phyloP scores from a whole-genome alignment of 306 rosid genomes.

The Begonia masoniana region DNA sequence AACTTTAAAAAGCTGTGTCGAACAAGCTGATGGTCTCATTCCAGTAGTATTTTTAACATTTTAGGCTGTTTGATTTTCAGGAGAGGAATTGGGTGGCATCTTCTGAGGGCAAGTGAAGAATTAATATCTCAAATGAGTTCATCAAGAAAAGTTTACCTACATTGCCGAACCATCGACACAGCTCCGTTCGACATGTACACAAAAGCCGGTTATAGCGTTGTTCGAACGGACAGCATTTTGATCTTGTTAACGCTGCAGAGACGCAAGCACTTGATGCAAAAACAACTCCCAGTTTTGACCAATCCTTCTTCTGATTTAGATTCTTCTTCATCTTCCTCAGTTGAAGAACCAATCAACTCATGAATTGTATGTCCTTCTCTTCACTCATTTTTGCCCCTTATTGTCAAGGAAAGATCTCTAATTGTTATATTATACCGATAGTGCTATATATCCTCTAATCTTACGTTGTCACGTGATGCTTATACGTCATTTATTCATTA shows the following conservation, averaged over 20 bases:
- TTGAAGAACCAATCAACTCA: conserved; percentile 15
- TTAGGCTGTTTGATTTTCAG: conserved; percentile 25
- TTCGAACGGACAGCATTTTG: conserved; percentile 60
- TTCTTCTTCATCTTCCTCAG: conserved; percentile 18
- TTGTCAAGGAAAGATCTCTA: too few relatives aligned
- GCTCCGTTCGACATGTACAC: conserved; percentile 83
- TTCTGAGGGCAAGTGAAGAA: conserved; percentile 84
- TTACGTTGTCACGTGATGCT: too few relatives aligned
- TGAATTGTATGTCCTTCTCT: too few relatives aligned
- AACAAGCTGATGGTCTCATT: too few relatives aligned
- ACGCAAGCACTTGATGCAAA: conserved; percentile 89
- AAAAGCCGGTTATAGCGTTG: conserved; percentile 59
- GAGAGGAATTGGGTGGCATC: conserved; percentile 98
- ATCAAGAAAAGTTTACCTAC: conserved; percentile 65
- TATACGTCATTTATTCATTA: too few relatives aligned
- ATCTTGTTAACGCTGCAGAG: conserved; percentile 69
- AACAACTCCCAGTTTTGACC: conserved; percentile 40
- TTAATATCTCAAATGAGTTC: conserved; percentile 57
- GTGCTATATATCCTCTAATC: too few relatives aligned
- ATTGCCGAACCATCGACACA: conserved; percentile 75
- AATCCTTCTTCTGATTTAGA: conserved; percentile 33
- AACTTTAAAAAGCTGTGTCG: too few relatives aligned
- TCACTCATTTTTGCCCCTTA: too few relatives aligned
- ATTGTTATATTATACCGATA: too few relatives aligned
- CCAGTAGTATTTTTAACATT: neutral